Conservation (phyloP, 2,329 filamentous ascomycete species). For the Didymellaceae sp. region DNA sequence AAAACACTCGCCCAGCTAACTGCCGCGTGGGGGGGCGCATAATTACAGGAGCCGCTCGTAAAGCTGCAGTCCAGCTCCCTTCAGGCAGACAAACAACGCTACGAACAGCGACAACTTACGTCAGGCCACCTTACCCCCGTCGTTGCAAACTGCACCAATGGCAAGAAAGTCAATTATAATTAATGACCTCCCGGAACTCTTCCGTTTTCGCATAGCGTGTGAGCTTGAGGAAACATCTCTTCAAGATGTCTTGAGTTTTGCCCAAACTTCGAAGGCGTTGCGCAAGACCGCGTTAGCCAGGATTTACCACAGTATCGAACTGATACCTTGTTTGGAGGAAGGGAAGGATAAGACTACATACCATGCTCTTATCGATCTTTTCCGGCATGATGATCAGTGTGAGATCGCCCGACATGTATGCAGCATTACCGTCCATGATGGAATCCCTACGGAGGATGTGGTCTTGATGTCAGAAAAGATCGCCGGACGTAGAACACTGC, state of each 20-base stretch:
- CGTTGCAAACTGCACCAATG: no score
- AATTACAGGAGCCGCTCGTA: no score
- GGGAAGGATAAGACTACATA: not conserved
- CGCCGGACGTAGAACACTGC: not conserved
- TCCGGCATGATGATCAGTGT: not conserved
- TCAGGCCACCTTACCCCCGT: no score
- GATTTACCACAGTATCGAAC: not conserved
- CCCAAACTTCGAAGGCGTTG: not conserved
- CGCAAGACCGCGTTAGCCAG: not conserved
- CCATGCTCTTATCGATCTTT: not conserved
- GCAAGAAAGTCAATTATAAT: no score
- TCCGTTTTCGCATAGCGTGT: no score
- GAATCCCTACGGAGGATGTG: conserved; percentile 14
- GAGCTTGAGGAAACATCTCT: not conserved
- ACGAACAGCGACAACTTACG: no score
- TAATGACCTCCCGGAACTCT: no score
- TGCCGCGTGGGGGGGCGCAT: no score
- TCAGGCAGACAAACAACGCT: no score
- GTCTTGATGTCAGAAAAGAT: not conserved
- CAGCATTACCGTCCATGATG: conserved; percentile 8
- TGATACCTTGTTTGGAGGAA: not conserved
- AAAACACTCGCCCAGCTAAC: no score
- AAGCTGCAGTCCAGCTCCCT: no score
- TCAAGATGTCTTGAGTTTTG: not conserved
- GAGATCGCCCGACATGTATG: conserved; percentile 16